Evolutionary conservation across 768 basidiomycete genomes (phyloP).

Genomic region (Gelatoporia subvermispora): DNA sequence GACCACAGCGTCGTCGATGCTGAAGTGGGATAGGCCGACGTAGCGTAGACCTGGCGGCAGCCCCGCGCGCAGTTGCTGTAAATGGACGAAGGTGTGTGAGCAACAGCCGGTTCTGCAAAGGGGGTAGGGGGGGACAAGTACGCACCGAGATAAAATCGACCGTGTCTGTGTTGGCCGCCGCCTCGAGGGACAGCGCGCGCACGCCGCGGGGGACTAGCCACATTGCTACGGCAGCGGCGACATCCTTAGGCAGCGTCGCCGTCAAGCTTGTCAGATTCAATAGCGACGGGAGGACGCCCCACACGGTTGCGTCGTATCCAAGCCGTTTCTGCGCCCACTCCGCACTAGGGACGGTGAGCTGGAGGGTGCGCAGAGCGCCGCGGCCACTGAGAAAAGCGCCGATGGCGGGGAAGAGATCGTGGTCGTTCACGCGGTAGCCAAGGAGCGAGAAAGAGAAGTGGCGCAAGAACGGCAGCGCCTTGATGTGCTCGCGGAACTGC

Average conservation of each 20-base stretch:
- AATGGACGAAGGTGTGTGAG: not conserved
- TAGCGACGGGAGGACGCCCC: conserved; percentile 66
- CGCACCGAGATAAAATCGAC: conserved; percentile 24
- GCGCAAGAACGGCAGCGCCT: conserved; percentile 54
- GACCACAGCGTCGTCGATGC: conserved; percentile 31
- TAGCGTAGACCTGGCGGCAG: conserved; percentile 50
- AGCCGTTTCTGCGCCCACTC: conserved; percentile 46
- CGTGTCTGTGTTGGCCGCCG: conserved; percentile 19
- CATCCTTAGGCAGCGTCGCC: conserved; percentile 60
- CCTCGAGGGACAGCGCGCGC: conserved; percentile 23
- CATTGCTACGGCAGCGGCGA: conserved; percentile 56
- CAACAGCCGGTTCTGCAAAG: not conserved
- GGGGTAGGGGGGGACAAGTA: not conserved
- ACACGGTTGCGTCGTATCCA: conserved; percentile 65
- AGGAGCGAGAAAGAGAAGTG: conserved; percentile 49
- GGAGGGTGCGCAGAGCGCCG: conserved; percentile 45
- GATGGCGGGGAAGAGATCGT: conserved; percentile 65
- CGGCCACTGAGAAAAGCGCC: conserved; percentile 61
- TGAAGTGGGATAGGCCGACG: conserved; percentile 49
- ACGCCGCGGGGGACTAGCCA: conserved; percentile 56
- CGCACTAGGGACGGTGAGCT: conserved; percentile 30
- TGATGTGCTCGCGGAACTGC: conserved; percentile 39
- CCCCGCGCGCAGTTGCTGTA: conserved; percentile 55
- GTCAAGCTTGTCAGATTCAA: conserved; percentile 45
- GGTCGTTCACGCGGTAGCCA: conserved; percentile 35